A percentile compares a stretch with the other conserved stretches of the same genome.
Evolutionary conservation across 805 yeast species (phyloP).

Genomic region (Candida koratica): DNA sequence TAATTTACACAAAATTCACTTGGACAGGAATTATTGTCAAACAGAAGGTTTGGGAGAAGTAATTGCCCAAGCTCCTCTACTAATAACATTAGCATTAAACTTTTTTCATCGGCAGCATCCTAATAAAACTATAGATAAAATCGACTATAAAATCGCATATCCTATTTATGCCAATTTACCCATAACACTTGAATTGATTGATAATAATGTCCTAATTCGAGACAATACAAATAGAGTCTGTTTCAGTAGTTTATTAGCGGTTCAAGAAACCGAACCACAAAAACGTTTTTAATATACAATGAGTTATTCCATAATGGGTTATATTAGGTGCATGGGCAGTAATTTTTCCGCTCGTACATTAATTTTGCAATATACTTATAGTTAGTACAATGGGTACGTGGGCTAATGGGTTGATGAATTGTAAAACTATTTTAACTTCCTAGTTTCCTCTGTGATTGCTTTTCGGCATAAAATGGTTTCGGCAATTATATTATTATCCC

Average conservation of each 20-base stretch:
- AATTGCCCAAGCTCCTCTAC: slow-evolving; percentile 79
- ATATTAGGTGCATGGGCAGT: slow-evolving; percentile 1
- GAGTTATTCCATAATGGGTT: not conserved
- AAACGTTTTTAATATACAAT: not conserved
- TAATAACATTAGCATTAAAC: slow-evolving; percentile 56
- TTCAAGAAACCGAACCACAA: not conserved
- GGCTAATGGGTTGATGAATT: too few species aligned
- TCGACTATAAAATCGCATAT: slow-evolving; percentile 7
- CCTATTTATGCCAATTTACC: slow-evolving; percentile 2
- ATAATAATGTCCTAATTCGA: not conserved
- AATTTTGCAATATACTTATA: too few species aligned
- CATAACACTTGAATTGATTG: not conserved
- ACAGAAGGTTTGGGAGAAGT: slow-evolving; percentile 59
- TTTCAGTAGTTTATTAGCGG: not conserved
- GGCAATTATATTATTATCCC: slow-evolving; percentile 2
- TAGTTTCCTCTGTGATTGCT: too few species aligned
- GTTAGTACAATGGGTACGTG: too few species aligned
- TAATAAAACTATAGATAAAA: not conserved
- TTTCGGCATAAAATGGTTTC: slow-evolving; percentile 10
- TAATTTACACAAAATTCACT: slow-evolving; percentile 84
- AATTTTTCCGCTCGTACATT: not conserved
- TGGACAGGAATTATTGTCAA: slow-evolving; percentile 54
- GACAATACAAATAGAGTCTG: not conserved
- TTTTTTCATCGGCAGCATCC: slow-evolving; percentile 34
- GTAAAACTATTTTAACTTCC: too few species aligned